Conservation (phyloP, 2,329 filamentous ascomycete genomes). For the Ramularia endophylla region DNA sequence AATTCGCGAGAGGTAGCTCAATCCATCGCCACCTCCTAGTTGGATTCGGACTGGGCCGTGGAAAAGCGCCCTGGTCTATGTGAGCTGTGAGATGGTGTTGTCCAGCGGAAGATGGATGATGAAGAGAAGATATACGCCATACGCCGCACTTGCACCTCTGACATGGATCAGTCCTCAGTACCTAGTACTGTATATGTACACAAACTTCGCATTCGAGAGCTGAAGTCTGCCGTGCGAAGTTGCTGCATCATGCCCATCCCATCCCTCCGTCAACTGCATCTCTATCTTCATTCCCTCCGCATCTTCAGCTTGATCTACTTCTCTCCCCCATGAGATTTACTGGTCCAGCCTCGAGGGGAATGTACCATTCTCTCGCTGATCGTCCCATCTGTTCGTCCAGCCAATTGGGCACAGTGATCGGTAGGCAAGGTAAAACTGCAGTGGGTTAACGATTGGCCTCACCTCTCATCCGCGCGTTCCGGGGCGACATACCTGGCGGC, state of each 20-base stretch:
- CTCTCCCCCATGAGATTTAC: constrained; percentile 28
- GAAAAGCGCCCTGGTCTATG: no score
- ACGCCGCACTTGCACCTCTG: no score
- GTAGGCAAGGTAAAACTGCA: constrained; percentile 92
- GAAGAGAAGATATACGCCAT: no score
- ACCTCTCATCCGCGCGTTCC: neutral
- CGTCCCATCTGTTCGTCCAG: constrained; percentile 94
- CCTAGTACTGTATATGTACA: constrained; percentile 12
- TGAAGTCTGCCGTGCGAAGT: constrained; percentile 6
- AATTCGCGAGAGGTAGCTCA: no score
- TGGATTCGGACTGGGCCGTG: no score
- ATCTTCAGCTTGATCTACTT: constrained; percentile 1
- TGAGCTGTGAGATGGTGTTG: no score
- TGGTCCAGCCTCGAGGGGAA: constrained; percentile 48
- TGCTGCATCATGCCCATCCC: constrained; percentile 4
- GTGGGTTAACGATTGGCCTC: constrained; percentile 1
- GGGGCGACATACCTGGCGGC: constrained; percentile 69
- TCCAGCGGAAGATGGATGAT: neutral
- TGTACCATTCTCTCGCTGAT: constrained; percentile 68
- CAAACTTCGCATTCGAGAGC: constrained; percentile 8
- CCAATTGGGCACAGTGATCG: constrained; percentile 93
- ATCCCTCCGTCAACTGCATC: neutral
- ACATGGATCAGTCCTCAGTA: no score
- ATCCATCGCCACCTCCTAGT: no score
- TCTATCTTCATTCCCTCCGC: neutral